Base-by-base conservation (phyloP, 371 early-diverging fungal species). In the Parasitella parasitica region DNA sequence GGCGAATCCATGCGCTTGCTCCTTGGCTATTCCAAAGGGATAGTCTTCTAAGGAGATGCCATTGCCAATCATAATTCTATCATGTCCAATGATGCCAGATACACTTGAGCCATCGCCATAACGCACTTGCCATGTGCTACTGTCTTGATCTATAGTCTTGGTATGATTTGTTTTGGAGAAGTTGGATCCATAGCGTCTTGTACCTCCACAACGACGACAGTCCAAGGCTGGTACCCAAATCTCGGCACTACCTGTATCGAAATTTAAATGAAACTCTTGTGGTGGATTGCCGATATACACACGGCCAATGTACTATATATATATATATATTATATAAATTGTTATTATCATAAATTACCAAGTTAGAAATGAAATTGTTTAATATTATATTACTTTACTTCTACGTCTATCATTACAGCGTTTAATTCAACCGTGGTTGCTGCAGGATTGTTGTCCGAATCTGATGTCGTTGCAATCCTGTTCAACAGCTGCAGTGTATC, bases 231-330 rank as follows among this genome's bases (percentile, higher is more conserved):
- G 73, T 34, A 78, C 56, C 63, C 77, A 79, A 8, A 75, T 79
- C 32, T 83, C 80, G 0, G 78, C 69, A 49, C 86, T 87, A 13
- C 77, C 76, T 1, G 38, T 89, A 59, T 89, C 89, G 27, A 89
- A 82, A 34, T 85, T 73, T 16, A 89, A 75, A 53, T 80, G 71
- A 69, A 87, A 88, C 6, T 67, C 57, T 58, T 87, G 83, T 13
- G 83, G 77, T 22, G 88, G 87, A 20, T 83, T 72, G 6, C 83
- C 83, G 9, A 83, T 72, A 11, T 76, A 70, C 0, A 79, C 64
- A 8, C 64, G 51, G 4, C 82, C 82, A 54, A 77, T 72, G 35
- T 82, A 82, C 82, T 82, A 39, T 37, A 37, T 37, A 37, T 12
- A n/a, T n/a, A n/a, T n/a, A n/a, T n/a, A n/a, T n/a, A n/a, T n/a